Evolutionary conservation across 2,329 filamentous ascomycete genomes (phyloP).

Genomic region (Fusarium penzigii): DNA sequence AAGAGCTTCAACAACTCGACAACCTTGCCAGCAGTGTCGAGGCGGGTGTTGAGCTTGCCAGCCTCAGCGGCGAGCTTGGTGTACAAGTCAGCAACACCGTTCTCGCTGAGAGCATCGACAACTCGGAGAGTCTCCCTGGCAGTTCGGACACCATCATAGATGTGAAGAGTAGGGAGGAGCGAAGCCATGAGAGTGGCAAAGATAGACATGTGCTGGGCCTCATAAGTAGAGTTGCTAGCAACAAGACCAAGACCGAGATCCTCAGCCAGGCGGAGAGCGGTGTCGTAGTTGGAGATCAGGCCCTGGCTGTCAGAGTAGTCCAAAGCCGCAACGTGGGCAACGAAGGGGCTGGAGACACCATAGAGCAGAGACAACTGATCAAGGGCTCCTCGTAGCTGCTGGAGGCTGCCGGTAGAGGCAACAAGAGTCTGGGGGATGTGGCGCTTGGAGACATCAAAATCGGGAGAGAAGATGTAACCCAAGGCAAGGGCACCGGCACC

Average conservation of each 20-base stretch:
- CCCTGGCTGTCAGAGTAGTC: slow-evolving; percentile 74
- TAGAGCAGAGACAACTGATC: slow-evolving; percentile 93
- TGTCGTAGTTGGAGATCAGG: slow-evolving; percentile 84
- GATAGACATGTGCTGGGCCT: slow-evolving; percentile 94
- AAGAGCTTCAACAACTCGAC: slow-evolving; percentile 70
- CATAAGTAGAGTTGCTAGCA: slow-evolving; percentile 81
- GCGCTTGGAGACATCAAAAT: slow-evolving; percentile 90
- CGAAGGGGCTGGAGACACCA: slow-evolving; percentile 87
- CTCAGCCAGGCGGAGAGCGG: slow-evolving; percentile 78
- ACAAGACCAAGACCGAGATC: slow-evolving; percentile 88
- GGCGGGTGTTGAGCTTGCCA: slow-evolving; percentile 66
- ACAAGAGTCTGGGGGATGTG: slow-evolving; percentile 90
- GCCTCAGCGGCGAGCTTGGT: slow-evolving; percentile 63
- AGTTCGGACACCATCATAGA: slow-evolving; percentile 84
- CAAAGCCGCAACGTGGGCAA: slow-evolving; percentile 86
- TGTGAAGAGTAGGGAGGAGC: slow-evolving; percentile 79
- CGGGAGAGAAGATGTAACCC: slow-evolving; percentile 96
- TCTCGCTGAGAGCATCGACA: slow-evolving; percentile 76
- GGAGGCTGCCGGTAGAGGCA: slow-evolving; percentile 80
- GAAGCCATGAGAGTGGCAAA: slow-evolving; percentile 80
- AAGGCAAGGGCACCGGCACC: slow-evolving; percentile 90
- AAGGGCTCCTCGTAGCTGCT: slow-evolving; percentile 76
- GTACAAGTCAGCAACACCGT: slow-evolving; percentile 69
- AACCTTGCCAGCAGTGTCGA: slow-evolving; percentile 72
- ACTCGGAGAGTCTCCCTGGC: slow-evolving; percentile 81